A percentile compares a stretch with the other conserved stretches of the same genome.
Evolutionary conservation across 768 basidiomycete genomes (phyloP).

Genomic region (Baorangia bicolor): DNA sequence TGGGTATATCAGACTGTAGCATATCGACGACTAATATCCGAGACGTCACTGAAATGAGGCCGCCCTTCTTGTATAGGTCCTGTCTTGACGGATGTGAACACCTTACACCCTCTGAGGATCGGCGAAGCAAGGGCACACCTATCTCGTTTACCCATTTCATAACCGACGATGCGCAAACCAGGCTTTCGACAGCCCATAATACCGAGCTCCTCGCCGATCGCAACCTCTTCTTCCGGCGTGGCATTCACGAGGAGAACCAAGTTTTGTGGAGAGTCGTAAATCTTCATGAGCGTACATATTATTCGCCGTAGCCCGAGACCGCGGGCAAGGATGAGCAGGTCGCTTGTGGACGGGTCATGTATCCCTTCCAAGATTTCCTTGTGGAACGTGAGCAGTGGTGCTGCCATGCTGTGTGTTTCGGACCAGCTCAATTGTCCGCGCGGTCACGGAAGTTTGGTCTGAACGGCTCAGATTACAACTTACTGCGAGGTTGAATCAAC

Average conservation of each 20-base stretch:
- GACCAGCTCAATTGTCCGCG: background rate
- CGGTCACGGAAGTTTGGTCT: background rate
- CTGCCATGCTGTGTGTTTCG: conserved; percentile 18
- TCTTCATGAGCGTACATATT: conserved; percentile 84
- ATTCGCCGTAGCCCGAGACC: conserved; percentile 87
- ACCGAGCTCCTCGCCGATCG: conserved; percentile 89
- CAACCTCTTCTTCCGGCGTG: conserved; percentile 81
- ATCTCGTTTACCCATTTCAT: conserved; percentile 78
- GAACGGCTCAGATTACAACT: conserved; percentile 1
- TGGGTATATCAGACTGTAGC: conserved; percentile 83
- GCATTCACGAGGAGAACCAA: conserved; percentile 86
- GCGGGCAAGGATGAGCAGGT: conserved; percentile 78
- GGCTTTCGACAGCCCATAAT: conserved; percentile 90
- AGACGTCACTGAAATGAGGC: conserved; percentile 88
- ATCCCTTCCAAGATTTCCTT: conserved; percentile 63
- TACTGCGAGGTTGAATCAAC: background rate
- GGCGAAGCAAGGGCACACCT: conserved; percentile 48
- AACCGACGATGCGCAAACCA: conserved; percentile 76
- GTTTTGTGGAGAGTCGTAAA: conserved; percentile 84
- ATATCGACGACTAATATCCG: conserved; percentile 95
- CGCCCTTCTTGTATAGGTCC: conserved; percentile 82
- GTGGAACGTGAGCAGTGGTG: conserved; percentile 60
- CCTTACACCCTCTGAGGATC: background rate
- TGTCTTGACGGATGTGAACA: conserved; percentile 48
- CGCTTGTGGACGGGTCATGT: conserved; percentile 71